Conservation (phyloP, 1,139 yeast species). For the Meyerozyma athensensis region DNA sequence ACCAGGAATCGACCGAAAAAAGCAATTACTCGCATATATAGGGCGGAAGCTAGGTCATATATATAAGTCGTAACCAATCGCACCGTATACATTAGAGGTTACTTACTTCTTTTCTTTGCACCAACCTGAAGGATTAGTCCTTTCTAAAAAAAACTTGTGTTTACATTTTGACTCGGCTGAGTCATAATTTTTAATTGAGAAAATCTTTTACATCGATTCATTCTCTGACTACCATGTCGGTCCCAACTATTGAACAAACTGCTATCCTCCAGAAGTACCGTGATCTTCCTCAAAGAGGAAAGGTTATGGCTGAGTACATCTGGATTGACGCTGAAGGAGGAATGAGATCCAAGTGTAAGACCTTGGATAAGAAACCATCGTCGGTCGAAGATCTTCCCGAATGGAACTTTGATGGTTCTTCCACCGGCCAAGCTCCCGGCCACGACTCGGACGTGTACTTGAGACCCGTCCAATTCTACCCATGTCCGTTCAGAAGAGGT, state of each 20-base stretch:
- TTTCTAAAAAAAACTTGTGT: not conserved
- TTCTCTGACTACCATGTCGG: slow-evolving; percentile 11
- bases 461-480: slow-evolving; percentile 90
- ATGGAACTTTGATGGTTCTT: slow-evolving; percentile 99
- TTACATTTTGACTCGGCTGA: slow-evolving; percentile 2
- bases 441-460: slow-evolving; percentile 92
- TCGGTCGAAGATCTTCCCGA: slow-evolving; percentile 88
- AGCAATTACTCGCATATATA: slow-evolving; percentile 1
- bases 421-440: slow-evolving; percentile 98
- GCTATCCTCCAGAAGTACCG: slow-evolving; percentile 76
- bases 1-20: slow-evolving; percentile 2
- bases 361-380: slow-evolving; percentile 64
- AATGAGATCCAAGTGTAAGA: slow-evolving; percentile 91
- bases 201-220: not conserved
- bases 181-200: slow-evolving; percentile 1
- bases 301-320: slow-evolving; percentile 89
- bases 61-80: slow-evolving; percentile 3
- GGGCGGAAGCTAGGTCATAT: slow-evolving; percentile 1
- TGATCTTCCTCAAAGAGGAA: slow-evolving; percentile 80
- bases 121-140: not conserved
- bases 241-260: slow-evolving; percentile 61
- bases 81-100: slow-evolving; percentile 2
- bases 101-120: not conserved
- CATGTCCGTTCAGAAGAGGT: slow-evolving; percentile 97
- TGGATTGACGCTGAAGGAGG: slow-evolving; percentile 96